Evolutionary conservation across 2,329 filamentous ascomycete species (phyloP).

Genomic region (Aspergillus piperis): DNA sequence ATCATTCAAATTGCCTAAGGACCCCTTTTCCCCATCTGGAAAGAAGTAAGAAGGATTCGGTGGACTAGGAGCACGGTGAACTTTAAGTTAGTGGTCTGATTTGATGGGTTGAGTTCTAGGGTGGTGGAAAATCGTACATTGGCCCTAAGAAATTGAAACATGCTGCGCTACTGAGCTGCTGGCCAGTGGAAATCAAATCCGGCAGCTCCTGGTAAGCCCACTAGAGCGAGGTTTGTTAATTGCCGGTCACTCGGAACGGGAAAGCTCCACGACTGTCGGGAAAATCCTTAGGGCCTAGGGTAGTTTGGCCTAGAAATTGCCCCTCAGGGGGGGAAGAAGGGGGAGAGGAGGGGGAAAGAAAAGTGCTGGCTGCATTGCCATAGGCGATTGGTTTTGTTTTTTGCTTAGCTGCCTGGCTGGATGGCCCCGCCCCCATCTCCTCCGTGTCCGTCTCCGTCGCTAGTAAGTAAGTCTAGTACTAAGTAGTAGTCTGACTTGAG

Average conservation of each 20-base stretch:
- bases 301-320: too few species aligned
- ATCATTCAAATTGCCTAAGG: neutral
- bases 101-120: neutral
- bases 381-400: neutral
- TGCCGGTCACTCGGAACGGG: neutral
- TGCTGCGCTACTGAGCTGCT: neutral
- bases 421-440: neutral
- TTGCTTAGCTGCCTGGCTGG: neutral
- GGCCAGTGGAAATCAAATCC: slow-evolving; percentile 5
- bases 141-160: neutral
- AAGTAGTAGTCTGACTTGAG: neutral
- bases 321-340: too few species aligned
- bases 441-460: neutral
- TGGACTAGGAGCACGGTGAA: neutral
- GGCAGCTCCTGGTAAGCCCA: neutral
- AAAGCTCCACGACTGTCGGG: neutral
- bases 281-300: neutral
- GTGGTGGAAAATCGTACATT: neutral
- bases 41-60: neutral
- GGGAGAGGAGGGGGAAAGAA: too few species aligned
- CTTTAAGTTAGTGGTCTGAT: neutral
- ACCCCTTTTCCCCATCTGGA: neutral
- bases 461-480: neutral
- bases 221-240: neutral
- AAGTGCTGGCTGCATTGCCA: neutral